Conservation (phyloP, 2,329 filamentous ascomycete genomes). For the Nannizziopsis arthrosporioides region DNA sequence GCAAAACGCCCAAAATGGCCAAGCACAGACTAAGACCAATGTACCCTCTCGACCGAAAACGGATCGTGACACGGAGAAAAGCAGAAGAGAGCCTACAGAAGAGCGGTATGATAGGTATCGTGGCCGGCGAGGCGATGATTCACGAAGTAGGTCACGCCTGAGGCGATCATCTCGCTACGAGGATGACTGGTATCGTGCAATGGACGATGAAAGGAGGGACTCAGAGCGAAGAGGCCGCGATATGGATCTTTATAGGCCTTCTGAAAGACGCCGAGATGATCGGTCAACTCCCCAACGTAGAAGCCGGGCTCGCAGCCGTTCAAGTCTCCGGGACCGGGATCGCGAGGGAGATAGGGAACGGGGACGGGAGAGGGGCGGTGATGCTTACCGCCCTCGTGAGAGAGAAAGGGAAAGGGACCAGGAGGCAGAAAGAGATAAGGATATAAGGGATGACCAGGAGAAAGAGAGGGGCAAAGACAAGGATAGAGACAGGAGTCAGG, state of each 20-base stretch:
- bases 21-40: not conserved
- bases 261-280: constrained; percentile 20
- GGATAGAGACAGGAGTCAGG: constrained; percentile 17
- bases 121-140: constrained; percentile 21
- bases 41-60: constrained; percentile 6
- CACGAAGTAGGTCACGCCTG: constrained; percentile 19
- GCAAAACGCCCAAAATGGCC: not conserved
- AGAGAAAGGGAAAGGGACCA: constrained; percentile 2
- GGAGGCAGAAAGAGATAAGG: constrained; percentile 3
- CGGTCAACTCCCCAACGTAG: constrained; percentile 23
- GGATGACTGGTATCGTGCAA: constrained; percentile 11
- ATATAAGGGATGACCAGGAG: not conserved
- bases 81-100: constrained; percentile 7
- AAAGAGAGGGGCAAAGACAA: constrained; percentile 20
- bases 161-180: constrained; percentile 19
- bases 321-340: constrained; percentile 9
- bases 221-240: constrained; percentile 10
- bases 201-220: constrained; percentile 10
- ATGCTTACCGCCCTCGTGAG: constrained; percentile 3
- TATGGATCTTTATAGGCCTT: constrained; percentile 16
- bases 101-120: constrained; percentile 6
- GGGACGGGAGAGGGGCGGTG: not conserved
- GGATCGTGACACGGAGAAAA: constrained; percentile 1
- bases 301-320: constrained; percentile 26
- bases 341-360: constrained; percentile 8